Percentiles rank a stretch among this genome's conserved stretches.
These are phyloP conservation scores for Syzygium oleosum DNA, from an alignment of 345 rosid species.

Conservation along the genomic window DNA sequence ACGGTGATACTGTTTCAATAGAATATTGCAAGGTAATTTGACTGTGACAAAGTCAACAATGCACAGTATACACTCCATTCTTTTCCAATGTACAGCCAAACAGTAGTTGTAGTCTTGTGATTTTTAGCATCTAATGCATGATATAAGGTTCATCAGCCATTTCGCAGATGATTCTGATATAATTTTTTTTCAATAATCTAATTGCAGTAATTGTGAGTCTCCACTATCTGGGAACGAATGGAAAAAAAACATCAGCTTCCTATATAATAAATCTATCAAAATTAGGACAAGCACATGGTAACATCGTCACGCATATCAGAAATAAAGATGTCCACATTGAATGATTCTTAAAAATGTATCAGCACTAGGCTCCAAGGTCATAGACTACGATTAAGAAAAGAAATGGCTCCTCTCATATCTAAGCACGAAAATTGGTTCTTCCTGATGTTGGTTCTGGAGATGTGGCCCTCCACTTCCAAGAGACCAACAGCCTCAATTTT, in stretches of 20 bases:
- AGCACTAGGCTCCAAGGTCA: neutral
- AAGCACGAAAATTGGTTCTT: neutral
- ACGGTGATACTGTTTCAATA: neutral
- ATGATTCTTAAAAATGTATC: neutral
- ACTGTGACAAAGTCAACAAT: neutral
- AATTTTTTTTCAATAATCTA: neutral
- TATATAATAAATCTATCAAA: neutral
- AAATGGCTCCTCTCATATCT: neutral
- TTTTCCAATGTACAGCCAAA: neutral
- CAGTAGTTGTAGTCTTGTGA: neutral
- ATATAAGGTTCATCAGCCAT: neutral
- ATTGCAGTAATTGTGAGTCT: neutral
- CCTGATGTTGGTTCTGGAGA: neutral
- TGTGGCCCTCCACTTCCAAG: neutral
- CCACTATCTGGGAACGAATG: neutral
- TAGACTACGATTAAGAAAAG: neutral
- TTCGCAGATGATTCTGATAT: neutral
- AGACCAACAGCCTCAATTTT: neutral
- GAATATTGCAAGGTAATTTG: neutral
- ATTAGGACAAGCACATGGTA: neutral
- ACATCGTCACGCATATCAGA: neutral
- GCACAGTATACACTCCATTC: neutral
- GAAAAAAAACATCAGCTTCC: neutral
- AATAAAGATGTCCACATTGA: neutral
- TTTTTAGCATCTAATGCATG: neutral